Evolutionary conservation across 2,329 filamentous ascomycete species (phyloP).

Genomic region (Hirsutella thompsonii): DNA sequence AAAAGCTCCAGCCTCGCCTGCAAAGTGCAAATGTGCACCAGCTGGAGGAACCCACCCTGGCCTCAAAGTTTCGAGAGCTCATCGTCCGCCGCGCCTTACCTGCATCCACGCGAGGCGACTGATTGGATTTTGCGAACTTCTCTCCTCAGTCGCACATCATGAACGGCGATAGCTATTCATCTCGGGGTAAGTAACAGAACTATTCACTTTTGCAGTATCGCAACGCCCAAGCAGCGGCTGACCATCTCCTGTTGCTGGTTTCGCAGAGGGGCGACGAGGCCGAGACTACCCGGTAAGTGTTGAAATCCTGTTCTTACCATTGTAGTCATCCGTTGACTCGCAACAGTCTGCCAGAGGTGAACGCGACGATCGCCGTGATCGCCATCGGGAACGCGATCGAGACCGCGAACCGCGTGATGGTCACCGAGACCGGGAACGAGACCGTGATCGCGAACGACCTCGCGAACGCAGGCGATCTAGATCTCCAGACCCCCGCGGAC

Average conservation of each 20-base stretch:
- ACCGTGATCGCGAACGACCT: conserved; percentile 23
- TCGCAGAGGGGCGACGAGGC: conserved; percentile 35
- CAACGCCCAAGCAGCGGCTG: not conserved
- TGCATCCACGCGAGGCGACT: conserved; percentile 7
- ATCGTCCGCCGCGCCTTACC: conserved; percentile 9
- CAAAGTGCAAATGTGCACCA: conserved; percentile 5
- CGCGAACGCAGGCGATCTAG: conserved; percentile 66
- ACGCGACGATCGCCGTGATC: conserved; percentile 20
- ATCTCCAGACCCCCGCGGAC: conserved; percentile 61
- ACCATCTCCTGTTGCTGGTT: conserved; percentile 11
- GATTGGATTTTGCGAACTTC: conserved; percentile 5
- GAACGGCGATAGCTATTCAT: conserved; percentile 78
- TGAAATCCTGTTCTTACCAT: not conserved
- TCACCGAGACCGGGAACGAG: conserved; percentile 23
- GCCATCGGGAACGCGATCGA: conserved; percentile 43
- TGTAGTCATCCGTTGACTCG: not conserved
- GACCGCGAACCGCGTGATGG: conserved; percentile 37
- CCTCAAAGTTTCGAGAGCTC: conserved; percentile 13
- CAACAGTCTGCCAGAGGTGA: conserved; percentile 13
- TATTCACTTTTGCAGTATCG: not conserved
- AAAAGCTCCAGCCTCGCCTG: conserved; percentile 33
- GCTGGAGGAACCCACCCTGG: conserved; percentile 7
- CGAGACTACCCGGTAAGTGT: conserved; percentile 42
- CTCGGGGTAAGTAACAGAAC: conserved; percentile 49
- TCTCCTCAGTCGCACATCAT: conserved; percentile 32